A percentile compares a stretch with the other conserved stretches of the same genome.
Conservation (phyloP, 2,329 filamentous ascomycete species). For the Pseudogymnoascus sp. region DNA sequence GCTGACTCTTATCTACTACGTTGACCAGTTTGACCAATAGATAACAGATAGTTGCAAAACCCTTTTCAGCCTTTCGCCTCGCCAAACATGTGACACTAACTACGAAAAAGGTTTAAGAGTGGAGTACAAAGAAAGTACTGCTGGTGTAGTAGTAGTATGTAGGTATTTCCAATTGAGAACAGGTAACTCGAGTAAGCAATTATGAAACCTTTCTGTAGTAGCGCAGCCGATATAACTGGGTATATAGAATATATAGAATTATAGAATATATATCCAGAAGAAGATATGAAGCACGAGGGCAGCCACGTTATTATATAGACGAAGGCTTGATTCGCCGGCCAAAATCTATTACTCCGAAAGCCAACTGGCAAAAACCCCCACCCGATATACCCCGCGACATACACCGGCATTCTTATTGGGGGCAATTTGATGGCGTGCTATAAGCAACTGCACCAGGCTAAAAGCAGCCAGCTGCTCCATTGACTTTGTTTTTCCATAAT, state of each 20-base stretch:
- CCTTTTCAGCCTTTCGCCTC: constrained; percentile 5
- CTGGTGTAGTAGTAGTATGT: too few species aligned
- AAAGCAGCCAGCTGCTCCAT: not conserved
- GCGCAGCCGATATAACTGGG: not conserved
- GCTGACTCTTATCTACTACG: constrained; percentile 2
- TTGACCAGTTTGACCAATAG: not conserved
- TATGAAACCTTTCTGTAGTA: constrained; percentile 2
- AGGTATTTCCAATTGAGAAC: too few species aligned
- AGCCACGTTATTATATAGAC: constrained; percentile 7
- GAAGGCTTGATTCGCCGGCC: not conserved
- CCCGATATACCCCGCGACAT: constrained; percentile 4
- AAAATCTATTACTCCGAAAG: constrained; percentile 7
- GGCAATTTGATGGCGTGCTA: constrained; percentile 5
- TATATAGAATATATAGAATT: not conserved
- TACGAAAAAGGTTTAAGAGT: not conserved
- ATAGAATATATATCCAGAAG: not conserved
- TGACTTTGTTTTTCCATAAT: constrained; percentile 5
- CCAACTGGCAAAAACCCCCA: constrained; percentile 8
- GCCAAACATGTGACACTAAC: not conserved
- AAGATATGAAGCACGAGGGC: constrained; percentile 5
- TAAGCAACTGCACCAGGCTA: constrained; percentile 1
- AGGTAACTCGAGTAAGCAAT: not conserved
- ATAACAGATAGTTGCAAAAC: not conserved
- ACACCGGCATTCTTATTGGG: constrained; percentile 1
- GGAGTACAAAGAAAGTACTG: not conserved